These are phyloP conservation scores for Mortierella sp. DNA, from an alignment of 371 early-diverging fungal species.

Conservation along the genomic window DNA sequence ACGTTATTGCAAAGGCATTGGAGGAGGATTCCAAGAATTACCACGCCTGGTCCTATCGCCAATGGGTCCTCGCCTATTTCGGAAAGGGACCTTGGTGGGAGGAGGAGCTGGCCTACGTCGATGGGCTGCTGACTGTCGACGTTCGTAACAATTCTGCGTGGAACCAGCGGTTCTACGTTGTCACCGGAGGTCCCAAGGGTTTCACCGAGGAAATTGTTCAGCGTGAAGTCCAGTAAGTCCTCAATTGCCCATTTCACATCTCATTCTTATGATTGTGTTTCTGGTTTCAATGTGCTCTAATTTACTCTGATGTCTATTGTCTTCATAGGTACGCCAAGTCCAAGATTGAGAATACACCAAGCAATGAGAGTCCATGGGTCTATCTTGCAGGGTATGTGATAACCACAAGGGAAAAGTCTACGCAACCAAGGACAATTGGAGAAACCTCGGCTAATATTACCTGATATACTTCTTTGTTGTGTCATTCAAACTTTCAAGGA, in stretches of 20 bases:
- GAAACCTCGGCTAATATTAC: too few relatives aligned
- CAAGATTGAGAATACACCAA: slow-evolving; percentile 82
- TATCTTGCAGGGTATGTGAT: slow-evolving; percentile 77
- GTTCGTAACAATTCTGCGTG: slow-evolving; percentile 97
- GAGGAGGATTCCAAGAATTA: slow-evolving; percentile 95
- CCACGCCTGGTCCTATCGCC: slow-evolving; percentile 94
- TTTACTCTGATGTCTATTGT: background rate
- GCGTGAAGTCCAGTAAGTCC: slow-evolving; percentile 72
- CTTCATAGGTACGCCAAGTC: slow-evolving; percentile 71
- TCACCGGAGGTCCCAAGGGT: slow-evolving; percentile 61
- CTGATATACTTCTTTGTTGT: too few relatives aligned
- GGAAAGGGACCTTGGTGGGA: slow-evolving; percentile 73
- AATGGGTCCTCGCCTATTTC: slow-evolving; percentile 88
- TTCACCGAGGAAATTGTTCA: slow-evolving; percentile 57
- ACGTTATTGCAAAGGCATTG: slow-evolving; percentile 76
- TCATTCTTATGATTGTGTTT: too few relatives aligned
- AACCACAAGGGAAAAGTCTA: too few relatives aligned
- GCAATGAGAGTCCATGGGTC: slow-evolving; percentile 92
- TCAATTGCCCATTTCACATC: too few relatives aligned
- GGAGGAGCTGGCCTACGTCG: slow-evolving; percentile 77
- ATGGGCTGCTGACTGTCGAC: slow-evolving; percentile 79
- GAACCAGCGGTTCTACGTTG: slow-evolving; percentile 92
- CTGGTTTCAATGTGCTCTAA: background rate
- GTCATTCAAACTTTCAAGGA: too few relatives aligned
- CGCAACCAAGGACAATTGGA: too few relatives aligned